Percentiles rank a stretch among this genome's conserved stretches.
Evolutionary conservation across 345 rosid species (phyloP).

Genomic region (Bruguiera parviflora): DNA sequence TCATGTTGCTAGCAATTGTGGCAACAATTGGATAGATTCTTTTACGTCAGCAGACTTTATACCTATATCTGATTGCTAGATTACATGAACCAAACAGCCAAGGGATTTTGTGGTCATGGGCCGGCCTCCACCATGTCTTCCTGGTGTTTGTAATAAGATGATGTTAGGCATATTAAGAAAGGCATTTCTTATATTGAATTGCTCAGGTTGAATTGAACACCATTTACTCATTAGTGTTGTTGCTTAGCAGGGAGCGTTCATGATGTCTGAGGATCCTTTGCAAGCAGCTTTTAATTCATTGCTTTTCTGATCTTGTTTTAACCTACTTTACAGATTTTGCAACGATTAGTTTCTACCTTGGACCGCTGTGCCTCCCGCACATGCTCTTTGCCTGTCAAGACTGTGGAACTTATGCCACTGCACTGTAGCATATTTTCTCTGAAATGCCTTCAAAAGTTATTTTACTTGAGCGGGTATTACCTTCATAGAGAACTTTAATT

Average conservation of each 20-base stretch:
- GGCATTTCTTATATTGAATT: background rate
- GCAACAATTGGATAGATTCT: background rate
- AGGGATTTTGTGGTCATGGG: background rate
- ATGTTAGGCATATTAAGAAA: background rate
- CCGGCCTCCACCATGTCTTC: background rate
- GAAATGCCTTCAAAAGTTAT: slow-evolving; percentile 75
- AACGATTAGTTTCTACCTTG: slow-evolving; percentile 72
- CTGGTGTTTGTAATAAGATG: background rate
- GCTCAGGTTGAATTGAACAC: background rate
- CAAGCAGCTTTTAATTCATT: background rate
- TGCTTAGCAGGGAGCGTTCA: background rate
- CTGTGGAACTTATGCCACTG: slow-evolving; percentile 92
- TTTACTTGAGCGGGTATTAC: slow-evolving; percentile 77
- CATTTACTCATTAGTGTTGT: background rate
- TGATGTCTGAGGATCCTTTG: background rate
- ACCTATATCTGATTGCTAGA: background rate
- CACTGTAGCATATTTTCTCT: slow-evolving; percentile 91
- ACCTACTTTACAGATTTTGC: slow-evolving; percentile 55
- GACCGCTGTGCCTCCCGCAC: slow-evolving; percentile 98
- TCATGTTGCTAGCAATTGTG: background rate
- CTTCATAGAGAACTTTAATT: background rate
- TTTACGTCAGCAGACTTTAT: background rate
- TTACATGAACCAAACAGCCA: background rate
- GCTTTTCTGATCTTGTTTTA: slow-evolving; percentile 1
- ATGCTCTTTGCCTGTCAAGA: slow-evolving; percentile 85